Conservation (phyloP, 768 basidiomycete species). For the Neoboletus subvelutipes region DNA sequence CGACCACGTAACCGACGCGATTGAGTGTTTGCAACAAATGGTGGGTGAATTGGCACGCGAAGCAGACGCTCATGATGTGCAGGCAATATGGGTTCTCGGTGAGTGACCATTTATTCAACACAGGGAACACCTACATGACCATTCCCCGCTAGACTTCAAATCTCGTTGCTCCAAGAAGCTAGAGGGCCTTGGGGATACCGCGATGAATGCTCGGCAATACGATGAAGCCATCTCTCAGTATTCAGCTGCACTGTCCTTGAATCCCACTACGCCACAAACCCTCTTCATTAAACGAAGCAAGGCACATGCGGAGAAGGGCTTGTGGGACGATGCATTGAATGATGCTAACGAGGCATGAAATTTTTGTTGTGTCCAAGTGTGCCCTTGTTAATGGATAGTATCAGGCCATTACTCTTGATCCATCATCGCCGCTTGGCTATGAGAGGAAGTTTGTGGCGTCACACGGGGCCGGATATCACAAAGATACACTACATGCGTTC, state of each 20-base stretch:
- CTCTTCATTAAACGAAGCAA: not conserved
- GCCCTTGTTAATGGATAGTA: not conserved
- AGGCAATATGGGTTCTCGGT: not conserved
- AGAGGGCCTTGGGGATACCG: not conserved
- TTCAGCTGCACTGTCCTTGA: not conserved
- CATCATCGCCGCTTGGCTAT: not conserved
- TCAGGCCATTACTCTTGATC: not conserved
- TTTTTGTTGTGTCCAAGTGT: not conserved
- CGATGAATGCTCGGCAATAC: not conserved
- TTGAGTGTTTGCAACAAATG: conserved; percentile 6
- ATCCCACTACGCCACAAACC: not conserved
- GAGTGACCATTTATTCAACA: not conserved
- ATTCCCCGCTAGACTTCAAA: not conserved
- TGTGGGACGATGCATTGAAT: not conserved
- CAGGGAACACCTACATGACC: not conserved
- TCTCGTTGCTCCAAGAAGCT: not conserved
- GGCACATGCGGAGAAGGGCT: not conserved
- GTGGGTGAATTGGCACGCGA: not conserved
- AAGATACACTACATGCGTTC: not conserved
- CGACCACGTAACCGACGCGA: not conserved
- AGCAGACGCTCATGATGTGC: not conserved
- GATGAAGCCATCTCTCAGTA: not conserved
- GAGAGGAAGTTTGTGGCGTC: not conserved
- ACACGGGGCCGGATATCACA: not conserved
- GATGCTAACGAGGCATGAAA: not conserved